Base-by-base conservation (phyloP, 306 rosid genomes). In the Aeschynomene evenia region DNA sequence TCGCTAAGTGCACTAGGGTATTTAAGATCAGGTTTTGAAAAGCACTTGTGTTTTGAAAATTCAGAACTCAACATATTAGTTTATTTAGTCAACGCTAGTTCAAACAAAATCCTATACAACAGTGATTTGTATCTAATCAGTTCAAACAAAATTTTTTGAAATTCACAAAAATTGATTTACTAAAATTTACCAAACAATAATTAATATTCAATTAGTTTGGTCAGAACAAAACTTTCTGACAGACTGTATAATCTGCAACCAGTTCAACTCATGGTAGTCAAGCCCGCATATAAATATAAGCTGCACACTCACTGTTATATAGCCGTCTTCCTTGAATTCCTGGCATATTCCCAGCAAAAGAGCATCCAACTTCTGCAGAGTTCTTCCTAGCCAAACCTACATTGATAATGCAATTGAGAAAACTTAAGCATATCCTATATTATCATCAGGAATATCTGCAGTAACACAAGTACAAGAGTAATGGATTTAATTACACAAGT, bases 261-360 rank as follows among this genome's bases (percentile, higher is more conserved):
- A n/a, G 3, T 26, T 2, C 31, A 26, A 2, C 2, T 26, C 31
- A 26, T 2, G 31, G 31, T 26, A 26, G 2, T 26, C 31, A 26
- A 26, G 31, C 31, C 31, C 31, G 5, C 3, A 5, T 26, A 26
- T 1, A 26, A 26, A 1, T n/a, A n/a, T n/a, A 45, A n/a, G 5
- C 51, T 24, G 66, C 16, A 68, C 22, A 87, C 97, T 87, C 80
- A 91, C 99, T 15, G 88, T 91, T 79, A 89, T 70, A 77, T 91
- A 95, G 75, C 87, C 74, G 72, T 89, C 95, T 82, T 91, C 85
- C 72, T 83, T 87, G 80, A 95, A 95, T 77, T 95, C 95, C 85
- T 91, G 97, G 77, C 99, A 95, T 53, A 95, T 96, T 42, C 85
- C 92, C 84, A 95, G 76, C 86, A 95, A 84, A 74, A 95, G 90